Evolutionary conservation across 495 filamentous ascomycete species (phyloP).

Genomic region (Podospora comata): DNA sequence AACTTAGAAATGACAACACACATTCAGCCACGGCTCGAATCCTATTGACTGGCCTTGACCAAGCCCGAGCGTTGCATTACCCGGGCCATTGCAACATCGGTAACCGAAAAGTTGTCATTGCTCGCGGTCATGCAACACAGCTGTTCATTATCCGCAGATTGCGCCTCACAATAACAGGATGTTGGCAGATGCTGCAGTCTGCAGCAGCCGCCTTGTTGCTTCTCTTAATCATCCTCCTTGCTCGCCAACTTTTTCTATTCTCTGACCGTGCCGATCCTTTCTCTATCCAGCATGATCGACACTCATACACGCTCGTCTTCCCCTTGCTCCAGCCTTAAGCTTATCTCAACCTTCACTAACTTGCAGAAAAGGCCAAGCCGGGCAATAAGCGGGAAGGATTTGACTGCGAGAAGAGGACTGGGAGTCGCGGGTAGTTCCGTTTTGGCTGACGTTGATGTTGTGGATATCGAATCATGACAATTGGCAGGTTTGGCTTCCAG

Average conservation of each 20-base stretch:
- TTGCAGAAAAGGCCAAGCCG: neutral
- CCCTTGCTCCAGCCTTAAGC: neutral
- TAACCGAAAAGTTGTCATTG: conserved; percentile 10
- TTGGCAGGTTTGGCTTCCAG: neutral
- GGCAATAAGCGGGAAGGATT: neutral
- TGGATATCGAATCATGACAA: neutral
- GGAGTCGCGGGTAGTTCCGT: neutral
- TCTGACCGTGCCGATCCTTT: neutral
- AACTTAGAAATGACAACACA: neutral
- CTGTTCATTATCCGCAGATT: neutral
- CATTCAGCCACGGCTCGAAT: neutral
- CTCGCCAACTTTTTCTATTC: neutral
- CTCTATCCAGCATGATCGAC: neutral
- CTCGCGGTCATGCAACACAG: neutral
- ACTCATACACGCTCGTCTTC: neutral
- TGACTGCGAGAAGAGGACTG: neutral
- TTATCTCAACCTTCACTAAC: neutral
- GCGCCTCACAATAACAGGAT: neutral
- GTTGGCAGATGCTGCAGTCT: neutral
- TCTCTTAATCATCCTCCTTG: neutral
- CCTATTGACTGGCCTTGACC: neutral
- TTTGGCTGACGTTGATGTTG: neutral
- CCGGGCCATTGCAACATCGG: conserved; percentile 10
- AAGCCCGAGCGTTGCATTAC: conserved; percentile 9
- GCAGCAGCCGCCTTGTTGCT: neutral